Conservation (phyloP, 2,329 filamentous ascomycete genomes). For the Uncinocarpus reesii region DNA sequence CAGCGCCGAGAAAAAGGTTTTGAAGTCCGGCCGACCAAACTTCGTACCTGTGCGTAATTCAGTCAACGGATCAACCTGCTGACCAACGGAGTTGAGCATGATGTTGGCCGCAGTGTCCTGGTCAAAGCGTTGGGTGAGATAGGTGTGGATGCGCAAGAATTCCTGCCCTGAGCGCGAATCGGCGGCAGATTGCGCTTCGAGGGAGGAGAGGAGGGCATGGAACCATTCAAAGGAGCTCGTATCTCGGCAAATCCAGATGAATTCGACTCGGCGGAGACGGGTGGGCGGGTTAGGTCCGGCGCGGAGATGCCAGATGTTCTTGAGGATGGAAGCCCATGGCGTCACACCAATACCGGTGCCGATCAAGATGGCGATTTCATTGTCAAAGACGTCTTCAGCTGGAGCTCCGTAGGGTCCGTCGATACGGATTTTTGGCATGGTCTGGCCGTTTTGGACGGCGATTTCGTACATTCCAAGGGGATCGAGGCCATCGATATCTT, state of each 20-base stretch:
- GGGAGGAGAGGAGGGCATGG: constrained; percentile 79
- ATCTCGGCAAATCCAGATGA: constrained; percentile 97
- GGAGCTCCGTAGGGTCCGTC: constrained; percentile 95
- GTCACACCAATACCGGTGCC: constrained; percentile 77
- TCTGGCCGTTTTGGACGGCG: constrained; percentile 80
- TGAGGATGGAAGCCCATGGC: constrained; percentile 78
- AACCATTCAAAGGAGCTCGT: constrained; percentile 98
- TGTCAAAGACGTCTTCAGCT: constrained; percentile 95
- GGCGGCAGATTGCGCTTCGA: constrained; percentile 74
- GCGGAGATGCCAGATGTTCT: constrained; percentile 97
- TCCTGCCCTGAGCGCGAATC: constrained; percentile 50
- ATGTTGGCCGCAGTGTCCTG: constrained; percentile 92
- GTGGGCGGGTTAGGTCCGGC: constrained; percentile 79
- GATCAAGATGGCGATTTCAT: constrained; percentile 67
- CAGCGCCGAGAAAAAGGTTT: constrained; percentile 69
- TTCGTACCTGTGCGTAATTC: constrained; percentile 84
- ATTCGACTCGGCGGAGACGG: constrained; percentile 87
- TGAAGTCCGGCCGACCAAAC: constrained; percentile 88
- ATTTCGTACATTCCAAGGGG: constrained; percentile 97
- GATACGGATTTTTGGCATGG: constrained; percentile 81
- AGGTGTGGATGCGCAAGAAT: constrained; percentile 96
- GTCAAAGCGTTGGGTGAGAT: constrained; percentile 88
- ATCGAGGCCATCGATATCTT: constrained; percentile 82
- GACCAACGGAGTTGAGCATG: constrained; percentile 86
- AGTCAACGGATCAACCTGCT: constrained; percentile 78